Percentiles rank a stretch among this genome's conserved stretches.
Conservation (phyloP, 768 basidiomycete genomes). For the Tylopilus sp. region DNA sequence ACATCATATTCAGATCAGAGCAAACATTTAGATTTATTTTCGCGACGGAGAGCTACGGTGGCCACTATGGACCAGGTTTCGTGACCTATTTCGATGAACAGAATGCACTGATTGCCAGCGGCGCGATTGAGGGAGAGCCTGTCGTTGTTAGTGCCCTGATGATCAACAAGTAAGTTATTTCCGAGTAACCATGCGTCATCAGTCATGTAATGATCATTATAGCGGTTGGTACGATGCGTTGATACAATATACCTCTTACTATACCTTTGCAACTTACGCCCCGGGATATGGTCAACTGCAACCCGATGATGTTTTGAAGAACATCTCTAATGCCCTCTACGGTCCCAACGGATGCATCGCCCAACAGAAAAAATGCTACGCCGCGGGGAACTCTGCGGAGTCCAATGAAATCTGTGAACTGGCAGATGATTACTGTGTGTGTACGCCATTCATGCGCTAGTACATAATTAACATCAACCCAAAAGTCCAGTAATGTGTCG, state of each 20-base stretch:
- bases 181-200: neutral
- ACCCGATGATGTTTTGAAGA: slow-evolving; percentile 39
- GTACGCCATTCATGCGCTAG: slow-evolving; percentile 12
- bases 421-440: slow-evolving; percentile 57
- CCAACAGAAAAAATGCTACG: slow-evolving; percentile 55
- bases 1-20: no score
- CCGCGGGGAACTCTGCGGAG: slow-evolving; percentile 42
- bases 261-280: slow-evolving; percentile 57
- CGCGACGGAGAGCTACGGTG: slow-evolving; percentile 66
- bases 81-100: slow-evolving; percentile 64
- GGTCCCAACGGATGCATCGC: slow-evolving; percentile 47
- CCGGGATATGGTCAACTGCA: slow-evolving; percentile 67
- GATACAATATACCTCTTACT: slow-evolving; percentile 57
- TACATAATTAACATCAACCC: neutral
- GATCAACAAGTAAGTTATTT: slow-evolving; percentile 53
- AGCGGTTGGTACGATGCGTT: slow-evolving; percentile 69
- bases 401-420: slow-evolving; percentile 49
- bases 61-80: slow-evolving; percentile 64
- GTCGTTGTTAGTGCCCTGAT: slow-evolving; percentile 57
- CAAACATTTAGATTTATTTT: slow-evolving; percentile 51
- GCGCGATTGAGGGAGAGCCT: slow-evolving; percentile 44
- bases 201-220: neutral
- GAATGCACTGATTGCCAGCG: slow-evolving; percentile 47
- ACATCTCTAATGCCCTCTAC: slow-evolving; percentile 50
- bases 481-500: slow-evolving; percentile 46